Percentiles rank a stretch among this genome's conserved stretches.
Evolutionary conservation across 2,329 filamentous ascomycete species (phyloP).

Genomic region (Paecilomyces dactylethromorphus): DNA sequence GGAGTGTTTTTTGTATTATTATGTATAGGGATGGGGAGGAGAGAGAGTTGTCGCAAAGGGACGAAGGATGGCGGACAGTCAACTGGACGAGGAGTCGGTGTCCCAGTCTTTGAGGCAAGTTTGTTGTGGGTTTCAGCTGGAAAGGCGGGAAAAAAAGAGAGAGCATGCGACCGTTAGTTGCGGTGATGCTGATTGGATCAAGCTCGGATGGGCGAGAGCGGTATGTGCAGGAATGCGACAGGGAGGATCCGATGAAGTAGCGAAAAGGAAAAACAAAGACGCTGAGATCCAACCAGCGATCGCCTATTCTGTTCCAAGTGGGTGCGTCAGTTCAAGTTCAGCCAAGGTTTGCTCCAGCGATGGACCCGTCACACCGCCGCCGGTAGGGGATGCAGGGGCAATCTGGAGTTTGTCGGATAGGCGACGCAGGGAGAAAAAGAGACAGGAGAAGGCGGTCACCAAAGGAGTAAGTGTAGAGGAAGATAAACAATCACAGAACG

Average conservation of each 20-base stretch:
- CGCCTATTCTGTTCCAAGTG: neutral
- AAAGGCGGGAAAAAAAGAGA: neutral
- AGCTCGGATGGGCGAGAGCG: neutral
- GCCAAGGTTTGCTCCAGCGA: neutral
- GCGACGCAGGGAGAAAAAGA: neutral
- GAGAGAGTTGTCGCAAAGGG: constrained; percentile 8
- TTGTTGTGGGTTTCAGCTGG: constrained; percentile 1
- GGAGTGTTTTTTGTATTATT: constrained; percentile 11
- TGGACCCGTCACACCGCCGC: neutral
- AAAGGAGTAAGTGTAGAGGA: neutral
- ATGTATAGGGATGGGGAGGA: constrained; percentile 10
- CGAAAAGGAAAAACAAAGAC: neutral
- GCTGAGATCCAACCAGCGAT: neutral
- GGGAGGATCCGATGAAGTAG: neutral
- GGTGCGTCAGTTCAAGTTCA: constrained; percentile 1
- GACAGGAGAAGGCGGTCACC: neutral
- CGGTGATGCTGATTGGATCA: constrained; percentile 12
- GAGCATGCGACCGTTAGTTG: constrained; percentile 9
- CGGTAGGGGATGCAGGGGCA: neutral
- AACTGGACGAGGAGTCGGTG: constrained; percentile 1
- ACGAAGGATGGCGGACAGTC: neutral
- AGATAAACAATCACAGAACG: neutral
- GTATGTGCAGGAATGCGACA: constrained; percentile 5
- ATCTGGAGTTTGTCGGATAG: neutral
- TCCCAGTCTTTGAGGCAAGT: neutral